A percentile compares a stretch with the other conserved stretches of the same genome.
phyloP scores from a whole-genome alignment of 2,329 filamentous ascomycete species.

The Didymella glomerata region DNA sequence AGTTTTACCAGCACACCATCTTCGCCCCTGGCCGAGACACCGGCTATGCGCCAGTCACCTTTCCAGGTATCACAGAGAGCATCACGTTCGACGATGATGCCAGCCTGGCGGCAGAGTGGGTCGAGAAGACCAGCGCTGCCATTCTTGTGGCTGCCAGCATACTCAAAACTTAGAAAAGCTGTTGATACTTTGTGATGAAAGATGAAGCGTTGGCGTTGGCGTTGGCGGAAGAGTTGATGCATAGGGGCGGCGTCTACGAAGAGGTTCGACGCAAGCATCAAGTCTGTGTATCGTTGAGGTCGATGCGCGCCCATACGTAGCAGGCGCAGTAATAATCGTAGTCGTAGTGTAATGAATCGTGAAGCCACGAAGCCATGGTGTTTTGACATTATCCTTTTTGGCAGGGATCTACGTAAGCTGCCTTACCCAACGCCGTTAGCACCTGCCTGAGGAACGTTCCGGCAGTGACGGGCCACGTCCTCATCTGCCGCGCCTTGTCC shows the following conservation, averaged over 20 bases:
- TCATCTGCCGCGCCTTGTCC: conserved; percentile 8
- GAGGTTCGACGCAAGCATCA: conserved; percentile 4
- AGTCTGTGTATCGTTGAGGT: neutral
- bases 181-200: neutral
- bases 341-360: conserved; percentile 18
- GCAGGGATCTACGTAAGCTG: conserved; percentile 19
- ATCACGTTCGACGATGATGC: conserved; percentile 46
- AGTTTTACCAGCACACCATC: conserved; percentile 58
- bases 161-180: conserved; percentile 30
- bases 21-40: conserved; percentile 58
- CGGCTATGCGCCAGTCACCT: conserved; percentile 51
- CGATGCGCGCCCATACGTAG: conserved; percentile 5
- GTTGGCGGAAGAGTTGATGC: conserved; percentile 6
- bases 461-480: conserved; percentile 13
- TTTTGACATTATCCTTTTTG: neutral
- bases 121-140: conserved; percentile 46
- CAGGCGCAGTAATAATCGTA: conserved; percentile 7
- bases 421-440: conserved; percentile 15
- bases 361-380: conserved; percentile 4
- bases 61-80: conserved; percentile 50
- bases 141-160: conserved; percentile 47
- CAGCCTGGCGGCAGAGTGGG: conserved; percentile 45
- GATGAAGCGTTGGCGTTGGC: neutral
- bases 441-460: neutral
- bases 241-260: conserved; percentile 3